Evolutionary conservation across 352 stramenopile genomes (phyloP).

Genomic region (Halophytophthora batemanensis): DNA sequence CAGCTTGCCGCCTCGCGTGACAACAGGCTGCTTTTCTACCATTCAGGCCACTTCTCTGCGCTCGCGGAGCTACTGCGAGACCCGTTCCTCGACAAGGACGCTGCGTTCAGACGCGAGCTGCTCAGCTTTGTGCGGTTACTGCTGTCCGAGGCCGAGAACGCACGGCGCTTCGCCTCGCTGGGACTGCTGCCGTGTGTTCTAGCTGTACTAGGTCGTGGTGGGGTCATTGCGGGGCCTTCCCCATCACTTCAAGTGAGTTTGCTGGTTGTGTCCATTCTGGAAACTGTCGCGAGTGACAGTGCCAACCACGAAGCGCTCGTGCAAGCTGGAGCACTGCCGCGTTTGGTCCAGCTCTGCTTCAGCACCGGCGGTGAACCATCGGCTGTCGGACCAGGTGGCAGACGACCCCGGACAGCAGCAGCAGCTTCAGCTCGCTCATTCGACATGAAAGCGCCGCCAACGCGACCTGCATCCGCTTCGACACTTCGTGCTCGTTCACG

Average conservation of each 20-base stretch:
- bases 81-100: constrained; percentile 66
- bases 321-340: constrained; percentile 37
- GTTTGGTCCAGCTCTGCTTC: constrained; percentile 58
- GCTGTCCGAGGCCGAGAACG: constrained; percentile 55
- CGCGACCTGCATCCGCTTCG: constrained; percentile 14
- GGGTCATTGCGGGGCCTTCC: constrained; percentile 6
- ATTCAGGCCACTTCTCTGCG: constrained; percentile 54
- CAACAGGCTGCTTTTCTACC: constrained; percentile 60
- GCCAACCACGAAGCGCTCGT: constrained; percentile 55
- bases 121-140: constrained; percentile 64
- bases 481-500: constrained; percentile 4
- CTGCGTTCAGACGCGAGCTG: constrained; percentile 49
- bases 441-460: constrained; percentile 3
- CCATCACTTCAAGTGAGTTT: constrained; percentile 37
- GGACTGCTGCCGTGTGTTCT: constrained; percentile 53
- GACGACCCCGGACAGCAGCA: constrained; percentile 17
- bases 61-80: constrained; percentile 54
- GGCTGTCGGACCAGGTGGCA: constrained; percentile 4
- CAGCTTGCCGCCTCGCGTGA: constrained; percentile 50
- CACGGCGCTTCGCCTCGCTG: constrained; percentile 51
- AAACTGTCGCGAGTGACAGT: constrained; percentile 42
- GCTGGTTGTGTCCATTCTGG: constrained; percentile 57
- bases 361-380: constrained; percentile 3
- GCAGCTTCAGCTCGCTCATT: not conserved
- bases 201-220: constrained; percentile 29